A percentile compares a stretch with the other conserved stretches of the same genome.
Conservation (phyloP, 2,329 filamentous ascomycete genomes). For the Colletotrichum truncatum region DNA sequence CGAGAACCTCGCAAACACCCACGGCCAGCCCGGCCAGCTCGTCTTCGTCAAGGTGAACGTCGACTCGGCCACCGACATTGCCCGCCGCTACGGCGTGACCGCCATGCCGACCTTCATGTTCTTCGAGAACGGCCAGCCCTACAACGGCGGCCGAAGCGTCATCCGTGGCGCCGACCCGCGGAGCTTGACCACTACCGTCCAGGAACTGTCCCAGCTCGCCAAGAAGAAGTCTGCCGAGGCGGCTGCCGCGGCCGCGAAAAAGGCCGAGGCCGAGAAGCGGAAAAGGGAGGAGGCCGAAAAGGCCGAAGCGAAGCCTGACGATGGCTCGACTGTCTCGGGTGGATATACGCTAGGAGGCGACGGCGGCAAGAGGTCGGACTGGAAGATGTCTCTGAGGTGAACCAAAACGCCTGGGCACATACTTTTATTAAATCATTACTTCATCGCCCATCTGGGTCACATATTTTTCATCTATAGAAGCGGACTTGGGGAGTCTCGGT, state of each 20-base stretch:
- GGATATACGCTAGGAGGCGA: conserved; percentile 27
- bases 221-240: conserved; percentile 30
- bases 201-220: conserved; percentile 33
- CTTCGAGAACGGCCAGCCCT: conserved; percentile 62
- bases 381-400: conserved; percentile 33
- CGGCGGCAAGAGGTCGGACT: conserved; percentile 30
- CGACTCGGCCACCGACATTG: conserved; percentile 61
- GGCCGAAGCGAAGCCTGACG: conserved; percentile 9
- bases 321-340: conserved; percentile 30
- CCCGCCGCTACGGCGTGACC: conserved; percentile 58
- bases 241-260: conserved; percentile 41
- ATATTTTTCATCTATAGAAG: background rate
- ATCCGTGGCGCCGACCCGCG: conserved; percentile 36
- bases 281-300: conserved; percentile 7
- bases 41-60: conserved; percentile 69
- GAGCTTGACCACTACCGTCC: conserved; percentile 6
- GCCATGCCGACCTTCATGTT: conserved; percentile 70
- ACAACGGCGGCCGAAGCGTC: conserved; percentile 50
- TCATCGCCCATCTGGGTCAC: too few relatives aligned
- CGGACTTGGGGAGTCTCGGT: background rate
- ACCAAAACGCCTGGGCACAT: too few relatives aligned
- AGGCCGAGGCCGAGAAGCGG: conserved; percentile 30
- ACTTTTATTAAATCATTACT: too few relatives aligned
- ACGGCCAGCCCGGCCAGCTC: conserved; percentile 49
- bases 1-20: conserved; percentile 52